Base-by-base conservation (phyloP, 495 filamentous ascomycete species). In the Xylaria cubensis region DNA sequence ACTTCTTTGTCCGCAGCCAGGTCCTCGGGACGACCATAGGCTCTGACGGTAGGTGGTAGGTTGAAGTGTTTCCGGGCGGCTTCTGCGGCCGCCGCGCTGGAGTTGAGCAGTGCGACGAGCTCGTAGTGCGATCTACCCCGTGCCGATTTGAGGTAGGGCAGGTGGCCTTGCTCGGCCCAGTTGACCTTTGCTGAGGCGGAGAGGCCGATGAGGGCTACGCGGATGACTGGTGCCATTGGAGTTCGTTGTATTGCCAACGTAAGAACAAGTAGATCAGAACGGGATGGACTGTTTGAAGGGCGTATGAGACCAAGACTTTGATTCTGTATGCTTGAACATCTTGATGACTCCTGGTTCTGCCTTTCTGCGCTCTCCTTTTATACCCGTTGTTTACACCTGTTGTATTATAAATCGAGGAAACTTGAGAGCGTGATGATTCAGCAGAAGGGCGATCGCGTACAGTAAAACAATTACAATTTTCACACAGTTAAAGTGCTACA, bases 81-180 rank as follows among this genome's bases (percentile, higher is more conserved):
- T 66, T 83, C 72, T 0, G 90, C 88, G 8, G 85, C 81, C 0
- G 79, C 74, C 17, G 81, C 77, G 61, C 81, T 86, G 24, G 87
- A 87, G 78, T 90, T 92, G 74, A 86, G 84, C 7, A 93, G 80
- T 1, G 90, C 90, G 9, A 86, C 83, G 74, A 92, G 86, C 36
- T 83, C 72, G 76, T 88, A 91, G 10, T 86, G 80, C 26, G 75
- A 67, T 12, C 74, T 80, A 17, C 80, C 81, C 5, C 70, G 67
- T 0, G 74, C 32, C 0, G 84, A 85, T 34, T 85, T 77, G 15
- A 90, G 85, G 79, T 86, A 88, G 5, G 87, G 85, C 0, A 92
- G 80, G 75, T 91, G 90, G 48, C 85, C 88, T 13, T 70, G 46
- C n/a, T 80, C 79, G 1, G 88, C 86, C 89, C 89, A 91, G 19